phyloP scores from a whole-genome alignment of 805 yeast genomes.

The Lipomyces chichibuensis region DNA sequence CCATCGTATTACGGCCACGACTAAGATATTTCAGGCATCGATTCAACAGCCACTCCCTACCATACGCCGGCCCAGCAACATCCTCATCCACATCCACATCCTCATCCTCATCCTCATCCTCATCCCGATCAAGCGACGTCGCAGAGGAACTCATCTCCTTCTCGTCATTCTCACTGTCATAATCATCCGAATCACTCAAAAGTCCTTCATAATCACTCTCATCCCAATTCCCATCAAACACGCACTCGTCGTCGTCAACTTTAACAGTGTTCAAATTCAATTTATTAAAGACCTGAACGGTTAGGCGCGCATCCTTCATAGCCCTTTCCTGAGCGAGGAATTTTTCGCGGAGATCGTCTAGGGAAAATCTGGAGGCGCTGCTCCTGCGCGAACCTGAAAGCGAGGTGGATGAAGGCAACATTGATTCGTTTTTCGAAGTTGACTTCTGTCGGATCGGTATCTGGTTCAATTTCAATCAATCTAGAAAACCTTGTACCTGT shows the following conservation, averaged over 20 bases:
- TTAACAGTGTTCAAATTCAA: slow-evolving; percentile 3
- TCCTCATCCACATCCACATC: slow-evolving; percentile 4
- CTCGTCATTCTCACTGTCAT: slow-evolving; percentile 10
- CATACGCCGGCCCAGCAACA: slow-evolving; percentile 1
- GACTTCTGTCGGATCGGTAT: neutral
- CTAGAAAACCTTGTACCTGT: too few relatives aligned
- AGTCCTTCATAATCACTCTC: slow-evolving; percentile 19
- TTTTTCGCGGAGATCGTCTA: neutral
- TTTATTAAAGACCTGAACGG: neutral
- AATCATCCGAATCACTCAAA: slow-evolving; percentile 25
- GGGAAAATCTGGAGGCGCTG: neutral
- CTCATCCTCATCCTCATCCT: slow-evolving; percentile 4
- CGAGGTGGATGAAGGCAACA: neutral
- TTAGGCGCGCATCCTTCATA: slow-evolving; percentile 11
- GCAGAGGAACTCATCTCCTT: slow-evolving; percentile 8
- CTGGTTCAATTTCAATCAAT: neutral
- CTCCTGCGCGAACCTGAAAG: neutral
- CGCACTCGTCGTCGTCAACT: neutral
- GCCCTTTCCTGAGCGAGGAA: slow-evolving; percentile 20
- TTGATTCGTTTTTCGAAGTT: neutral
- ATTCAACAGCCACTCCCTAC: slow-evolving; percentile 28
- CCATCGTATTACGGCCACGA: slow-evolving; percentile 12
- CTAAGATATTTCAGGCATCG: slow-evolving; percentile 17
- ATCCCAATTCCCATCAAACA: slow-evolving; percentile 5
- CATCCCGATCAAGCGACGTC: slow-evolving; percentile 15